Evolutionary conservation across 495 filamentous ascomycete genomes (phyloP).

Genomic region (Diplogelasinospora grovesii): DNA sequence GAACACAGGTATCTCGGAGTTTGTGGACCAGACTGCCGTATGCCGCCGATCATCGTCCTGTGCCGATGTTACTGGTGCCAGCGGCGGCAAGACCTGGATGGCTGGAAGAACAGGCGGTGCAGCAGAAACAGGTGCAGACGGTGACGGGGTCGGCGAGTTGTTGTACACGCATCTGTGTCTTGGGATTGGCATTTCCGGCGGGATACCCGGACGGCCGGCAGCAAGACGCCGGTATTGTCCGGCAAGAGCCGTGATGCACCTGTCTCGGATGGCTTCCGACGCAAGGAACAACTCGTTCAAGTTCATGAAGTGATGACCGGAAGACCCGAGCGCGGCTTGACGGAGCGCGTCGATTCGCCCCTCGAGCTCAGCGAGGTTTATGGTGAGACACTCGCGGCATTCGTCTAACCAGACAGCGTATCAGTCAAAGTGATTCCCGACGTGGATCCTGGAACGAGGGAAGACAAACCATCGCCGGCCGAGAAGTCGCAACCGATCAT

Average conservation of each 20-base stretch:
- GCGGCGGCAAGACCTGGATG: background rate
- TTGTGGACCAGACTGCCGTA: constrained; percentile 10
- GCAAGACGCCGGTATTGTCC: constrained; percentile 32
- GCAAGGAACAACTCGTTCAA: constrained; percentile 23
- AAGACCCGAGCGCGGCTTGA: constrained; percentile 8
- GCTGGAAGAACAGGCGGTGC: background rate
- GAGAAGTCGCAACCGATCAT: constrained; percentile 31
- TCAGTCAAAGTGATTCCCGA: too few species aligned
- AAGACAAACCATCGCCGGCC: constrained; percentile 28
- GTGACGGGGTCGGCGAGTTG: too few species aligned
- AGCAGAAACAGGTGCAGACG: constrained; percentile 9
- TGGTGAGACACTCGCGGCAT: constrained; percentile 20
- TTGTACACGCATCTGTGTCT: constrained; percentile 12
- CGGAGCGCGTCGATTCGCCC: constrained; percentile 19
- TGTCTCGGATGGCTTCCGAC: constrained; percentile 27
- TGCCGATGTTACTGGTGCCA: background rate
- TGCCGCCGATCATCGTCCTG: constrained; percentile 11
- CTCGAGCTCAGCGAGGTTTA: constrained; percentile 21
- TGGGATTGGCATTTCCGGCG: constrained; percentile 21
- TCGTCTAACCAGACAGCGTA: constrained; percentile 13
- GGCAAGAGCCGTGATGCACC: constrained; percentile 24
- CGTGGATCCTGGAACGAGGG: too few species aligned
- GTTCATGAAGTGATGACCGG: constrained; percentile 16
- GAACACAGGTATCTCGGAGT: constrained; percentile 12
- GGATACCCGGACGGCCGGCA: constrained; percentile 29